Evolutionary conservation across 257 asterid species (phyloP), one percentile per base, ranked within the genome.

Genomic region (Rehmannia glutinosa): DNA sequence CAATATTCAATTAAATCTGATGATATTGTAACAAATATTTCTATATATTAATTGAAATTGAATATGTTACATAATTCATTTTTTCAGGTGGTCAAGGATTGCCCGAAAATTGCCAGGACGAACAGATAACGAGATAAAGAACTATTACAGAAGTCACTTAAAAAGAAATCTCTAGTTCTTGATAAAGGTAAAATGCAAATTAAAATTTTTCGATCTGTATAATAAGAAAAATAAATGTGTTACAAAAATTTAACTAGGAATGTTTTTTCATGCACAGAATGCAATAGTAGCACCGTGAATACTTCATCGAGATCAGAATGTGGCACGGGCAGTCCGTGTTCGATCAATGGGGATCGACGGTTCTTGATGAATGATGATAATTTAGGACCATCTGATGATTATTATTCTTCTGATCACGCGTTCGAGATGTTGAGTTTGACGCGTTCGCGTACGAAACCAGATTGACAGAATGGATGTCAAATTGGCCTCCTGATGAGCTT

Each of bases 51-150:
- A 32, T 32, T 32, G 8, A 0, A 32, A 32, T 32, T 32, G 4
- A 3, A n/a, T 15, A n/a, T 46, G 1, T 46, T 46, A 16, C 16
- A 15, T 57, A 51, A 61, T 32, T 32, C 4, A 0, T 46, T 0
- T 63, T 69, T 11, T 3, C 52, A 90, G 95, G 80, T 90, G 97
- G 97, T 82, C 96, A 21, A 85, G 75, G 72, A 90, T 87, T 43
- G 97, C 96, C 1, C 67, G 71, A 66, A 78, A 76, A 63, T 68
- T 90, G 79, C 85, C 96, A 0, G 97, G 97, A 74, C 75, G 96
- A 76, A 90, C 97, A 1, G 96, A 90, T 32, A 90, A 90, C 49
- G 96, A 86, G 76, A 84, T 90, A 35, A 90, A 90, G 73, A 90
- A 87, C 76, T 87, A 81, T 3, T 87, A 95, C 96, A 79, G 87